Evolutionary conservation across 345 rosid genomes (phyloP).

Genomic region (Salix caprea): DNA sequence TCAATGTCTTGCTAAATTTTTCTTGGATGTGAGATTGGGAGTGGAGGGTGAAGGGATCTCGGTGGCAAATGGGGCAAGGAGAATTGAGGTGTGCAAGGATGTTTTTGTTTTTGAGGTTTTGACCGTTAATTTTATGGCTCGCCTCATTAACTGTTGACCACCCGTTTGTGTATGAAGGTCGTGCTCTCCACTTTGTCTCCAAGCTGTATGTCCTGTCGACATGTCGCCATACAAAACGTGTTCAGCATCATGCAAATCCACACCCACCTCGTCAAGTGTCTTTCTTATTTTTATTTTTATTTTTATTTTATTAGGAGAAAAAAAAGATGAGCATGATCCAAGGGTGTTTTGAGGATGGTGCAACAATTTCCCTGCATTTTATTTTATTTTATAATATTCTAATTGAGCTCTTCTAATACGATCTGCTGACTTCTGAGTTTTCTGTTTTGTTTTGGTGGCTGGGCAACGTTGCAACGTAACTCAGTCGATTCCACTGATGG

Average conservation of each 20-base stretch:
- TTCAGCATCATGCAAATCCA: neutral
- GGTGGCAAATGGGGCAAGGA: neutral
- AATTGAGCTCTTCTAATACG: neutral
- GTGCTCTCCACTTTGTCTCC: neutral
- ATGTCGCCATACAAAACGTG: neutral
- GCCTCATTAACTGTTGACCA: constrained; percentile 9
- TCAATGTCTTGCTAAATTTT: constrained; percentile 11
- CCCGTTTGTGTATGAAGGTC: neutral
- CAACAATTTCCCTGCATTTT: neutral
- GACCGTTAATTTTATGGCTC: constrained; percentile 4
- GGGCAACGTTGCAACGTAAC: too few relatives aligned
- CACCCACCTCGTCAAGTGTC: neutral
- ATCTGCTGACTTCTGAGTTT: neutral
- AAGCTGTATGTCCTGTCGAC: neutral
- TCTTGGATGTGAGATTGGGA: constrained; percentile 14
- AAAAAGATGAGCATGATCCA: neutral
- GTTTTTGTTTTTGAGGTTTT: neutral
- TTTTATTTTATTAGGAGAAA: too few relatives aligned
- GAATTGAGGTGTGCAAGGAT: neutral
- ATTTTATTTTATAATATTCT: neutral
- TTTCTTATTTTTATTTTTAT: too few relatives aligned
- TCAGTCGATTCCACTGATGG: too few relatives aligned
- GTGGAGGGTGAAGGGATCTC: neutral
- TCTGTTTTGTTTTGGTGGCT: neutral
- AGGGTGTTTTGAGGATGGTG: neutral